Evolutionary conservation across 73 alveolate species (phyloP), one percentile per base, ranked within the genome.

Genomic region (Tetrahymena malaccensis): DNA sequence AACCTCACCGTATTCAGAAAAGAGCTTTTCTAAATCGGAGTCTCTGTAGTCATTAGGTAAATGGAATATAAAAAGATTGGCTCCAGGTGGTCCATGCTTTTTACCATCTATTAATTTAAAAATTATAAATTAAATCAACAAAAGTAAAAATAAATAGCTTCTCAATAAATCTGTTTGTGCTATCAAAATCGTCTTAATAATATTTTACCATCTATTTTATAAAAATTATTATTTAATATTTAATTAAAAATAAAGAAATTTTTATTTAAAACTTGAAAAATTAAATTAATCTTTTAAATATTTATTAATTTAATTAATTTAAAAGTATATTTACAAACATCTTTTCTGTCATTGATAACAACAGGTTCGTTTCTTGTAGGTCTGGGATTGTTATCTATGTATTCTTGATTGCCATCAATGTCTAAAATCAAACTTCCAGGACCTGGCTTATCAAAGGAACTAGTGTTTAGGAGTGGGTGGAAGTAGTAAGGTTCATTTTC

Each of bases 61-160:
- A 38, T 94, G 96, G 85, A 94, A 94, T 35, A 94, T 94, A 85
- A 94, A 94, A 10, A 94, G 94, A 43, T 94, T 94, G 25, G 96
- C 96, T 17, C 96, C 96, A 37, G 96, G 96, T 11, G 96, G 96
- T 9, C 96, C 96, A 83, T 94, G 93, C 37, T 94, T 94, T 43
- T 94, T 70, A 11, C 89, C 89, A 25, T 70, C 89, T 70, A 56
- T 70, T 70, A 27, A 70, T 70, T 70, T 70, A 25, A 70, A 56
- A 0, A 56, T 10, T 6, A 56, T 9, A 56, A 56, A 40, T 0
- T 40, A 40, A 40, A 40, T 7, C 0, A 4, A 40, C 0, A 7
- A 0, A 8, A 7, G 3, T 40, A 40, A 10, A 40, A 7, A n/a
- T n/a, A 40, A 40, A 7, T 40, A 40, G 15, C 44, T 40, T 40